Evolutionary conservation across 345 rosid genomes (phyloP).

Genomic region (Salix viminalis): DNA sequence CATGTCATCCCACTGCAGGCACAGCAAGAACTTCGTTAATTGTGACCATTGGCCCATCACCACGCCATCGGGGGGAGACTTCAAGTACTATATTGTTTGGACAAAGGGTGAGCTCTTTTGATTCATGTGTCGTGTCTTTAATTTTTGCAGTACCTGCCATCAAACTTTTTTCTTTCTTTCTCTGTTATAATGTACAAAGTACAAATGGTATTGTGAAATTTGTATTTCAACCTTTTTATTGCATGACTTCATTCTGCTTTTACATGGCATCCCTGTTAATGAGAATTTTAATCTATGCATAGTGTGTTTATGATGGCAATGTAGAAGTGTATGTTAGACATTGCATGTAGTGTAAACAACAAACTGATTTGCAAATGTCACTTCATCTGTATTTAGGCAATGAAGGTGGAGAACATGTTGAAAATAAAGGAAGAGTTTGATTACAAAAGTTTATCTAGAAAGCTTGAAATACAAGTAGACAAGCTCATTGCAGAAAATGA

Average conservation of each 20-base stretch:
- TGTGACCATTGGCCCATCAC: slow-evolving; percentile 34
- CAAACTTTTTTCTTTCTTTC: not conserved
- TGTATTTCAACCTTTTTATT: not conserved
- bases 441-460: slow-evolving; percentile 32
- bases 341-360: not conserved
- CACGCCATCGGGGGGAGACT: slow-evolving; percentile 37
- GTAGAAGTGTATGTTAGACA: not conserved
- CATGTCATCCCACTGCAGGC: slow-evolving; percentile 26
- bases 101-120: slow-evolving; percentile 24
- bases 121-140: not conserved
- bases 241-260: not conserved
- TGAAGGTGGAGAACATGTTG: slow-evolving; percentile 37
- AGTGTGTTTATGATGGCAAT: not conserved
- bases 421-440: slow-evolving; percentile 36
- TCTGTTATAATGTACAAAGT: not conserved
- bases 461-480: slow-evolving; percentile 35
- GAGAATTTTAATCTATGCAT: not conserved
- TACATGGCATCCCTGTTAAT: not conserved
- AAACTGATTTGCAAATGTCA: not conserved
- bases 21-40: slow-evolving; percentile 32
- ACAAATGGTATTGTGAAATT: not conserved
- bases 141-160: not conserved
- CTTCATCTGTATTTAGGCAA: slow-evolving; percentile 20
- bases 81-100: slow-evolving; percentile 36
- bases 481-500: slow-evolving; percentile 35